These are phyloP conservation scores for Salix exigua DNA, from an alignment of 345 rosid species.

Conservation along the genomic window DNA sequence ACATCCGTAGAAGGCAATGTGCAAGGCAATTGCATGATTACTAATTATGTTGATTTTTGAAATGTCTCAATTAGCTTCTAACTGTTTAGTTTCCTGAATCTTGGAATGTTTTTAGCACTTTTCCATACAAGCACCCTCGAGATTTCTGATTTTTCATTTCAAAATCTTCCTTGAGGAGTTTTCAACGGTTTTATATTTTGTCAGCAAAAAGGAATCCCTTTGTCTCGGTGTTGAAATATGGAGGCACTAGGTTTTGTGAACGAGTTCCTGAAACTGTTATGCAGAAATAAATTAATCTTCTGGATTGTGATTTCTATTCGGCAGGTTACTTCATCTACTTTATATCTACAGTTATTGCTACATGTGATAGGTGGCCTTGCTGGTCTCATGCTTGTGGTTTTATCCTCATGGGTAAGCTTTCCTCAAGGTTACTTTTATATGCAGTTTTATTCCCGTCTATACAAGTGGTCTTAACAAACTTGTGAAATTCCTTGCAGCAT, in stretches of 20 bases:
- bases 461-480: slow-evolving; percentile 3
- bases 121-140: not conserved
- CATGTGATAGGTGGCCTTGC: slow-evolving; percentile 49
- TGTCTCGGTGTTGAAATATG: not conserved
- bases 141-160: not conserved
- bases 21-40: not conserved
- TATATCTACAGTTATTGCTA: slow-evolving; percentile 40
- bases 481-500: slow-evolving; percentile 41
- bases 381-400: slow-evolving; percentile 62
- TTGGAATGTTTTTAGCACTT: not conserved
- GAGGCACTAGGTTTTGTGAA: not conserved
- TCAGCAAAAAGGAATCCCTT: not conserved
- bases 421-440: not conserved
- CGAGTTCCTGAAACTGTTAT: not conserved
- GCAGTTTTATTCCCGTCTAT: not conserved
- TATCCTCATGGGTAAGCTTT: slow-evolving; percentile 55
- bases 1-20: not conserved
- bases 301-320: not conserved
- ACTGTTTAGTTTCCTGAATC: not conserved
- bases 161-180: not conserved
- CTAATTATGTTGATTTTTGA: not conserved
- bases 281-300: not conserved
- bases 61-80: not conserved
- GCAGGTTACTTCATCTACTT: slow-evolving; percentile 59
- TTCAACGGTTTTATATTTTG: not conserved